phyloP scores from a whole-genome alignment of 2,329 filamentous ascomycete species.

The Grosmannia huntii region DNA sequence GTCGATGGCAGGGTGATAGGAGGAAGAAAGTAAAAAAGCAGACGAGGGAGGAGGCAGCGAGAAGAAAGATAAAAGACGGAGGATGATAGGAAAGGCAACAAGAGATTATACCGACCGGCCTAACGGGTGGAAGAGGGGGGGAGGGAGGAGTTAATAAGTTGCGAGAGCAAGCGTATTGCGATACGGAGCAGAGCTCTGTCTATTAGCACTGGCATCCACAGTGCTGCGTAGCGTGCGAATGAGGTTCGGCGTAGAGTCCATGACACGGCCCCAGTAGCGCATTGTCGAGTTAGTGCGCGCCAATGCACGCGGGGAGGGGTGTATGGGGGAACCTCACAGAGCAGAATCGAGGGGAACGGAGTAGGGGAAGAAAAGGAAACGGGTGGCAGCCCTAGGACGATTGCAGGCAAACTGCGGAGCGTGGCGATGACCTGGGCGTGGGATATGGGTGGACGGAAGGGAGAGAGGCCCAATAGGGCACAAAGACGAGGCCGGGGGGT shows the following conservation, averaged over 20 bases:
- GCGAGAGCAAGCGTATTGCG: constrained; percentile 3
- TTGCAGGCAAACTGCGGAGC: constrained; percentile 5
- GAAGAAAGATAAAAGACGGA: not conserved
- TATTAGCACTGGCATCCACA: constrained; percentile 1
- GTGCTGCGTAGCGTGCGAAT: not conserved
- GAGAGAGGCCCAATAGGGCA: not conserved
- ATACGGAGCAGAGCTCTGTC: constrained; percentile 1
- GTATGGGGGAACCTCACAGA: not conserved
- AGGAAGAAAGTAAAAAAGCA: not conserved
- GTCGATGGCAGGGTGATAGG: not conserved
- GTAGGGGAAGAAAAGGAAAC: constrained; percentile 9
- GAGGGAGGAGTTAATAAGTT: constrained; percentile 5
- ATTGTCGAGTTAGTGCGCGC: not conserved
- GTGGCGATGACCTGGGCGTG: not conserved
- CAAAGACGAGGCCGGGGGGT: not conserved
- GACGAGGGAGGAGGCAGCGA: not conserved
- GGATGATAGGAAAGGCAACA: not conserved
- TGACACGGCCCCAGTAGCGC: not conserved
- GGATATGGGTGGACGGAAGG: constrained; percentile 8
- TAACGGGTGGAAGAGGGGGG: constrained; percentile 2
- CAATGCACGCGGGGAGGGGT: not conserved
- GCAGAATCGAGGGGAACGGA: constrained; percentile 3
- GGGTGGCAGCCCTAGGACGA: constrained; percentile 3
- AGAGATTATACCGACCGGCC: not conserved
- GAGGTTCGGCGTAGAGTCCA: not conserved